Conservation (phyloP, 192 early-diverging fungal species). For the Jimgerdemannia lactiflua region DNA sequence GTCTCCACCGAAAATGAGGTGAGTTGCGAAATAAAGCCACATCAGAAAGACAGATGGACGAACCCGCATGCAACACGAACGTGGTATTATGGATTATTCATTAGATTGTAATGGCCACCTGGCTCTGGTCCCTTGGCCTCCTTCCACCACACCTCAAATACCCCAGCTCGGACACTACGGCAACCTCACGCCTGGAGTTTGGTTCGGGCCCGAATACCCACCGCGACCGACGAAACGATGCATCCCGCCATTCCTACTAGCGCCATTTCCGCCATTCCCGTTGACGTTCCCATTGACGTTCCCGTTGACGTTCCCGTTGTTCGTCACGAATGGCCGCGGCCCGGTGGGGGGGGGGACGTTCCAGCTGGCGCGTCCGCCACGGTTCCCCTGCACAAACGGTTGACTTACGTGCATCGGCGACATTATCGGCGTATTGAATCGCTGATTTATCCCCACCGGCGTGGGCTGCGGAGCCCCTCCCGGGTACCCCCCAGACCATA, state of each 20-base stretch:
- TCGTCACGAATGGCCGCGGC: background rate
- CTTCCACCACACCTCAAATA: background rate
- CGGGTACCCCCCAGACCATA: background rate
- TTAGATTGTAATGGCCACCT: background rate
- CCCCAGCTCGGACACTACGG: background rate
- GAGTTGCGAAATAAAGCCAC: background rate
- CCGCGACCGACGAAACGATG: background rate
- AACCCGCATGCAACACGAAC: background rate
- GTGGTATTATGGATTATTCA: background rate
- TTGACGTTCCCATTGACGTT: background rate
- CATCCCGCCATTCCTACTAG: background rate
- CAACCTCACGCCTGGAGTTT: background rate
- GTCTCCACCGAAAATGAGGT: background rate
- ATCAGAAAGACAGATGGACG: background rate
- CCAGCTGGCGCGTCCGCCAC: background rate
- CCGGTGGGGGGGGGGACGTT: background rate
- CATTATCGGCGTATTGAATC: too few relatives aligned
- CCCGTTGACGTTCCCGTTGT: background rate
- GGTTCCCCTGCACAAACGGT: background rate
- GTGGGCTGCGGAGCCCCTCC: too few relatives aligned
- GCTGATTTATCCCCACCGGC: too few relatives aligned
- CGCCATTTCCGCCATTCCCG: too few relatives aligned
- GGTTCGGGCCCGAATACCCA: background rate
- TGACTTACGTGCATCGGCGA: background rate
- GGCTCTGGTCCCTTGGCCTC: background rate